These are phyloP conservation scores for Canna indica DNA, from an alignment of 176 grass and related monocot species.

Conservation along the genomic window DNA sequence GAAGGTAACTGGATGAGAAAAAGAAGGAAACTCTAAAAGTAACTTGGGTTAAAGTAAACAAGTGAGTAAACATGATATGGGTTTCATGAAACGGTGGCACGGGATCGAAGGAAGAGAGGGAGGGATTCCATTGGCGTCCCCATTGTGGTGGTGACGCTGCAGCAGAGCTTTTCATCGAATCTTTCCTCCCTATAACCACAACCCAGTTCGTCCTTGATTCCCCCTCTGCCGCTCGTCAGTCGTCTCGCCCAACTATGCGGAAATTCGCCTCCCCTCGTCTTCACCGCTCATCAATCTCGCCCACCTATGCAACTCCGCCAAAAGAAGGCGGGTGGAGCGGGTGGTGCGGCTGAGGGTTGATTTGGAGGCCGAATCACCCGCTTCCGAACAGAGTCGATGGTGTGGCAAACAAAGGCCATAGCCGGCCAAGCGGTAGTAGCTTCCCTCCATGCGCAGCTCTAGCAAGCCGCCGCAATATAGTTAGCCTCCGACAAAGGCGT, in stretches of 20 bases:
- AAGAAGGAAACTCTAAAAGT: conserved; percentile 95
- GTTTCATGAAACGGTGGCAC: neutral
- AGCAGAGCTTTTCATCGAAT: neutral
- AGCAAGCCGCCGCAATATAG: neutral
- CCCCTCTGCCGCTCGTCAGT: conserved; percentile 1
- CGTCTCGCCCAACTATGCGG: neutral
- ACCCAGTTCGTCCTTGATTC: neutral
- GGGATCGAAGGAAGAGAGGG: conserved; percentile 6
- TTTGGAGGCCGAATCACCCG: conserved; percentile 5
- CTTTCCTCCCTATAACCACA: neutral
- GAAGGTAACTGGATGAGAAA: conserved; percentile 87
- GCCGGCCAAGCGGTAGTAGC: conserved; percentile 3
- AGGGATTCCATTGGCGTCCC: neutral
- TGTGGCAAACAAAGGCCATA: conserved; percentile 3
- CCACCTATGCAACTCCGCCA: neutral
- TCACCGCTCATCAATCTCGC: conserved; percentile 6
- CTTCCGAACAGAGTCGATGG: conserved; percentile 12
- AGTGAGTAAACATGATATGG: conserved; percentile 41
- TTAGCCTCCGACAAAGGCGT: neutral
- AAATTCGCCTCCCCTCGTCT: neutral
- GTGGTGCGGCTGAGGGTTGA: neutral
- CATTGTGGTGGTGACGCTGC: neutral
- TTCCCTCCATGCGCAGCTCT: conserved; percentile 9
- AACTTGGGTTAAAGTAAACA: conserved; percentile 98
- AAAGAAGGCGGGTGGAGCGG: conserved; percentile 6